Evolutionary conservation across 2,329 filamentous ascomycete genomes (phyloP).

Genomic region (Graphilbum ipis-grandicollis): DNA sequence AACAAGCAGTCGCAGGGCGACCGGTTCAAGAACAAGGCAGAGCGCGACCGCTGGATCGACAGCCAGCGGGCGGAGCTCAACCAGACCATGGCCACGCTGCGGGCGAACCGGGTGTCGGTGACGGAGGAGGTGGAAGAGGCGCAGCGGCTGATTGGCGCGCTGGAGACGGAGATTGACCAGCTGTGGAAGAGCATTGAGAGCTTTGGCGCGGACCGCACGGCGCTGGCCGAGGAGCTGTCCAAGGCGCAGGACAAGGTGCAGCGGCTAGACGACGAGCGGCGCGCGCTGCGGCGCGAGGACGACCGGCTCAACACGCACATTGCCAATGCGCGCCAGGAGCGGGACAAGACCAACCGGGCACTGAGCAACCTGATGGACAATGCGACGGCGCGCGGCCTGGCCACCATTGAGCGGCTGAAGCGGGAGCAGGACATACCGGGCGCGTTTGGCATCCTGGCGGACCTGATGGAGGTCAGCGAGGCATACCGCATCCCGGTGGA

Average conservation of each 20-base stretch:
- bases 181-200: constrained; percentile 66
- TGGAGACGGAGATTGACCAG: constrained; percentile 53
- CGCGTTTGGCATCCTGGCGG: constrained; percentile 81
- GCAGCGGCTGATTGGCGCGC: constrained; percentile 20
- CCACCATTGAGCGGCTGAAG: constrained; percentile 72
- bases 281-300: constrained; percentile 74
- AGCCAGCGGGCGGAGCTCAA: constrained; percentile 69
- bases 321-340: constrained; percentile 56
- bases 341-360: constrained; percentile 58
- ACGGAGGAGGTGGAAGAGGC: constrained; percentile 53
- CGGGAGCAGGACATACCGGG: constrained; percentile 64
- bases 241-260: constrained; percentile 64
- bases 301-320: constrained; percentile 70
- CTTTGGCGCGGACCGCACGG: constrained; percentile 56
- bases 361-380: constrained; percentile 79
- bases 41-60: constrained; percentile 70
- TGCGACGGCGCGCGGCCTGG: constrained; percentile 69
- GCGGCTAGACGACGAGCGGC: constrained; percentile 68
- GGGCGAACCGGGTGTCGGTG: constrained; percentile 69
- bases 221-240: constrained; percentile 56
- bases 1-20: constrained; percentile 83
- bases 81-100: constrained; percentile 58
- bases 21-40: constrained; percentile 73
- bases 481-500: constrained; percentile 79
- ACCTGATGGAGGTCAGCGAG: constrained; percentile 76